Base-by-base conservation (phyloP, 768 basidiomycete genomes). In the Strobilomyces confusus region DNA sequence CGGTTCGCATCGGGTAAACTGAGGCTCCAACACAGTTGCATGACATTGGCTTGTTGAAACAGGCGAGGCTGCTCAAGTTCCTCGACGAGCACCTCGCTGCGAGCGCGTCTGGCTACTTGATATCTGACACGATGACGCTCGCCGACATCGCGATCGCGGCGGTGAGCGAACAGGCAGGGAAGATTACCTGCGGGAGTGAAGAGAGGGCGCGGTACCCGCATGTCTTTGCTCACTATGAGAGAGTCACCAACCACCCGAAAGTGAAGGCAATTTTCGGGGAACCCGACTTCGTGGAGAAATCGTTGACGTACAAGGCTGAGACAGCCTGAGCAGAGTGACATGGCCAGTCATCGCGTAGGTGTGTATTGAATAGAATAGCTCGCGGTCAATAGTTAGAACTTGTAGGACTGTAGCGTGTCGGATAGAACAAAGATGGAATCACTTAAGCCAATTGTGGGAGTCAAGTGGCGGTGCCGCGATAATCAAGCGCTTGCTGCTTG, bases 201-300 rank as follows among this genome's bases (percentile, higher is more conserved):
- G 69, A 70, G 55, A 68, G 69, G 49, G 58, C 47, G 5, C 52
- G 37, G 48, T 69, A 69, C 47, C 55, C 61, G 9, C 53, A 61
- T 25, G 20, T 69, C 30, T 68, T 64, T 55, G 55, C 58, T 26
- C 64, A 66, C 56, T 64, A 63, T 12, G 49, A 59, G 20, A 69
- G 25, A 43, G 61, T 69, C 6, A 48, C 53, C 0, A 47, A 48
- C 5, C 61, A 63, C 22, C 56, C 61, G 7, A 57, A 55, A 41
- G 42, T 64, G 44, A 63, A 59, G 50, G 52, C 50, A 3, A 45
- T 36, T 0, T 66, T 69, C 19, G 63, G 58, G 9, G 47, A 58
- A 19, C 49, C 47, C 3, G 57, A 34, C 12, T 60, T 70, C 30
- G 57, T 56, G 17, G 59, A 69, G 45, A 48, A 61, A 22, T 36